Base-by-base conservation (phyloP, 805 yeast species). In the Clavispora asparagi region DNA sequence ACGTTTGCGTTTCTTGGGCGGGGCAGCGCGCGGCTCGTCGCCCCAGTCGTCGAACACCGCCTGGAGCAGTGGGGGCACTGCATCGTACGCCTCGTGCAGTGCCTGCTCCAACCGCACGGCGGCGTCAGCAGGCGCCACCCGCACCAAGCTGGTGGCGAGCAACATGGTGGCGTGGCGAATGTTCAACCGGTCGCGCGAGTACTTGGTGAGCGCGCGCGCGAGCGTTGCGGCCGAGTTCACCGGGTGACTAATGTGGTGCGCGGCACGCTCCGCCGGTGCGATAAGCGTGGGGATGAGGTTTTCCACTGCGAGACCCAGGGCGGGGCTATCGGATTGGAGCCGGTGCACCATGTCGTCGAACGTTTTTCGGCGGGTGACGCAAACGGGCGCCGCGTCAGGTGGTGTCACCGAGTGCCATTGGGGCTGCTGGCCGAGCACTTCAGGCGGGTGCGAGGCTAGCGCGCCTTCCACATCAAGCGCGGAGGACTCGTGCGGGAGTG, bases 281-380 rank as follows among this genome's bases (percentile, higher is more conserved):
- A 33, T 3, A 11, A 33, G 25, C 13, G 37, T 16, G 25, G 32
- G 26, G 29, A 31, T 25, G 25, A 17, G 30, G 38, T 32, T 41
- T 12, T 41, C 23, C 3, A 41, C 17, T 31, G 11, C 7, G 3
- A 41, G 23, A 3, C 38, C 43, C 31, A 23, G 16, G 10, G 46
- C 31, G 17, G 30, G 39, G 39, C 46, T 52, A 30, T 31, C 48
- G 14, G 31, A 37, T 2, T 36, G 42, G 4, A 54, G 45, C 40
- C 73, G 77, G 4, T 56, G 59, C 41, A 72, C 39, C 74, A 73
- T 67, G 29, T 67, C 61, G 41, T 68, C 76, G 41, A 67, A 61
- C 49, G 71, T 76, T 6, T 49, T 51, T 10, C 68, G 46, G 30
- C 63, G 61, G 3, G 50, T 43, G 6, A 68, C 52, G 0, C 39